These are phyloP conservation scores for Eucalyptus sp. DNA, from an alignment of 345 rosid species.

Conservation along the genomic window DNA sequence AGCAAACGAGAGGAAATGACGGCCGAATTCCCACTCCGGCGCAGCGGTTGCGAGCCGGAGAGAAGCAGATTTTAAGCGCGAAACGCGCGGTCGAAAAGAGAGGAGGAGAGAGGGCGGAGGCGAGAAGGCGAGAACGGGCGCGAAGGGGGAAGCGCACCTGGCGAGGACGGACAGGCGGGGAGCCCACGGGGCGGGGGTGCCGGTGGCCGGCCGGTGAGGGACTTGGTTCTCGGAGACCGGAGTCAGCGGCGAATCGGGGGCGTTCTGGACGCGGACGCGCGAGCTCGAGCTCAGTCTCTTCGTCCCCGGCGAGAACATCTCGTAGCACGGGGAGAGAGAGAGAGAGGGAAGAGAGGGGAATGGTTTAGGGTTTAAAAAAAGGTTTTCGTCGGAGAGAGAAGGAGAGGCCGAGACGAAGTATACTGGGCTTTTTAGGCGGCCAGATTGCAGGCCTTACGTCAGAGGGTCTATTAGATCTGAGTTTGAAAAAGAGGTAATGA, in stretches of 20 bases:
- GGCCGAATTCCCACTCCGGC: neutral
- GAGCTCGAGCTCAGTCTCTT: conserved; percentile 39
- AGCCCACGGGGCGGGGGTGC: conserved; percentile 94
- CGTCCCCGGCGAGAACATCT: conserved; percentile 74
- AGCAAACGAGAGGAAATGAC: neutral
- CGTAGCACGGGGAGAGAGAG: neutral
- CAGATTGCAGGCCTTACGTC: neutral
- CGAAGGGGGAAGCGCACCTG: conserved; percentile 20
- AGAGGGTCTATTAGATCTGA: neutral
- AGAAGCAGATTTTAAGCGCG: neutral
- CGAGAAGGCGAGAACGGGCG: neutral
- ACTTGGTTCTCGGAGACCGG: conserved; percentile 34
- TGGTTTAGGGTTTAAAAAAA: neutral
- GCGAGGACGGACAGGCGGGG: conserved; percentile 87
- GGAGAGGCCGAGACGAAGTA: neutral
- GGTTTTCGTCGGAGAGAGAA: neutral
- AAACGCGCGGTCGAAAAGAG: neutral
- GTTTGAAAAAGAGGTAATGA: neutral
- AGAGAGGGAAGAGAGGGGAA: neutral
- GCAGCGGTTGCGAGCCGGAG: neutral
- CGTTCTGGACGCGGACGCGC: conserved; percentile 13
- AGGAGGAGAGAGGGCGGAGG: neutral
- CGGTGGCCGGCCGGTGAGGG: conserved; percentile 59
- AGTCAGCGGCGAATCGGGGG: conserved; percentile 49
- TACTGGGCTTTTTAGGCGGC: neutral